A percentile compares a stretch with the other conserved stretches of the same genome.
Evolutionary conservation across 306 rosid genomes (phyloP).

Genomic region (Cucumis cinereus): DNA sequence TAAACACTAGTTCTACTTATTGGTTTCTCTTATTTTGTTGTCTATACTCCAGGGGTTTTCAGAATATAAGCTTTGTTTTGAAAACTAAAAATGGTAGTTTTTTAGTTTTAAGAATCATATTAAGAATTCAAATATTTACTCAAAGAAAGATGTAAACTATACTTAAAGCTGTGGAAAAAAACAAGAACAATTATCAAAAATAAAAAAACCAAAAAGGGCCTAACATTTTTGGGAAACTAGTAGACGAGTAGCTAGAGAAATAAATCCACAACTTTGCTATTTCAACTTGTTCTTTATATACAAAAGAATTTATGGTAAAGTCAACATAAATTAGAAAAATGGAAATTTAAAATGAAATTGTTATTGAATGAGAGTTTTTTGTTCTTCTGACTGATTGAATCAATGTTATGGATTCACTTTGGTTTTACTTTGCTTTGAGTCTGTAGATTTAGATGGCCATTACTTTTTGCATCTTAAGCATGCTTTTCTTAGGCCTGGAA

Average conservation of each 20-base stretch:
- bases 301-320: background rate
- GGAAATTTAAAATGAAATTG: background rate
- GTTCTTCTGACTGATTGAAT: background rate
- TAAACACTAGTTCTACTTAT: no score
- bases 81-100: no score
- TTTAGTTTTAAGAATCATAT: no score
- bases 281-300: background rate
- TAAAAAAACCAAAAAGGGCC: no score
- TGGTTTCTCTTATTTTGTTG: no score
- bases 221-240: background rate
- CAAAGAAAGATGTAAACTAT: no score
- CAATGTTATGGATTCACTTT: background rate
- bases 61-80: no score
- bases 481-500: background rate
- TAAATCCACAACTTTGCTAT: background rate
- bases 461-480: background rate
- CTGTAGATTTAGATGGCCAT: background rate
- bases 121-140: no score
- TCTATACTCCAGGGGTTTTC: no score
- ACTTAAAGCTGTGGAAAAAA: no score
- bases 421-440: background rate
- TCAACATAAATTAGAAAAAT: background rate
- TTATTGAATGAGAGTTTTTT: background rate
- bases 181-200: no score
- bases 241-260: constrained; percentile 1